Evolutionary conservation across 176 grass and related monocot species (phyloP), one percentile per base, ranked within the genome.

Genomic region (Musa troglodytarum): DNA sequence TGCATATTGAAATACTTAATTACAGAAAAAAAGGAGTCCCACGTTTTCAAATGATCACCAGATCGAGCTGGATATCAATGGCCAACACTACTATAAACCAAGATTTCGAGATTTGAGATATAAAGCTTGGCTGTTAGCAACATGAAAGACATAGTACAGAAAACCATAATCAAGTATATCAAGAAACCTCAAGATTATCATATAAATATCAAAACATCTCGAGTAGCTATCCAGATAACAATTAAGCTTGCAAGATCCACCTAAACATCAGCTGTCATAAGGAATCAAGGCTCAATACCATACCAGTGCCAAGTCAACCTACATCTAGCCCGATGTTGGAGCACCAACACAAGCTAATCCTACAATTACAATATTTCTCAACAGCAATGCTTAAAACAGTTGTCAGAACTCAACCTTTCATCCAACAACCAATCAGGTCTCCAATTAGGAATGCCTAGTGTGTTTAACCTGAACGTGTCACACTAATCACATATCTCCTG

Each of bases 301-400:
- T 71, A 79, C 54, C 66, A 79, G 66, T 70, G 53, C 26, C 25
- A 58, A 79, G 26, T 53, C 51, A 70, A 59, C 53, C 34, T 71
- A 79, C 55, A 70, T 10, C 53, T 23, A 34, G 53, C 66, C 52
- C 34, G 49, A 49, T 52, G 24, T 34, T 49, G 24, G 57, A 29
- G 49, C 58, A 76, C 66, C 28, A 23, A 43, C 34, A 58, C 66
- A 79, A 23, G 65, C 63, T 70, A 79, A 70, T 58, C 65, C 77
- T 79, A 79, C 51, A 49, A 58, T 71, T 22, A 70, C 22, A 70
- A 70, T 79, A 26, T 52, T 56, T 9, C 34, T 6, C 25, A 69
- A 29, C 15, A 54, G 59, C 25, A 70, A 61, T 58, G 10, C 54
- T 71, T 66, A 59, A 79, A 69, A 49, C 28, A 51, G 21, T n/a